phyloP scores from a whole-genome alignment of 1,139 yeast species.

The Zhuliangozyma parablackwelliae region DNA sequence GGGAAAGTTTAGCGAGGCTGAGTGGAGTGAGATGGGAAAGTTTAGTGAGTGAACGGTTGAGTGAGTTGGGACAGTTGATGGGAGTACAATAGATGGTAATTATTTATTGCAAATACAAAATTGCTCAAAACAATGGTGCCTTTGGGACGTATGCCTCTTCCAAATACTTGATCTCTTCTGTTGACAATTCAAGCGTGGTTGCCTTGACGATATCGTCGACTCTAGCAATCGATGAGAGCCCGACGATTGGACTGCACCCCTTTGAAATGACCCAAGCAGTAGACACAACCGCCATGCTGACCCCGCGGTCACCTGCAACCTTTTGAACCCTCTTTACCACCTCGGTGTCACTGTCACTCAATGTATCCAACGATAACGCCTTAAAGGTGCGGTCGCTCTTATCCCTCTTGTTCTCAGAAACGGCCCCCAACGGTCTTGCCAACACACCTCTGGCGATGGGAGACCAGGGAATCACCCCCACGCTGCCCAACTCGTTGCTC shows the following conservation, averaged over 20 bases:
- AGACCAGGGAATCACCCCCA: slow-evolving; percentile 50
- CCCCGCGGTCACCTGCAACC: slow-evolving; percentile 39
- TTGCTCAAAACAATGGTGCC: neutral
- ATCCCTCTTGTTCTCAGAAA: slow-evolving; percentile 6
- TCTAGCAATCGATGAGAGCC: slow-evolving; percentile 45
- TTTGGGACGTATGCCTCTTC: slow-evolving; percentile 42
- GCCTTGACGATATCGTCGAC: slow-evolving; percentile 54
- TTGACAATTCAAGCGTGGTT: slow-evolving; percentile 32
- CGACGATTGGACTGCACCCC: slow-evolving; percentile 56
- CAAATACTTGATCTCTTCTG: slow-evolving; percentile 41
- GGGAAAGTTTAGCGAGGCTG: no score
- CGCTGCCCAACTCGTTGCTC: slow-evolving; percentile 24
- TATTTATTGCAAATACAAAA: no score
- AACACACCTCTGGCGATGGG: slow-evolving; percentile 47
- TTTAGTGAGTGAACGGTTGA: no score
- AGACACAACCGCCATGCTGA: slow-evolving; percentile 53
- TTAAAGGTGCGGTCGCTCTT: slow-evolving; percentile 6
- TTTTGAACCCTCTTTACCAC: slow-evolving; percentile 51
- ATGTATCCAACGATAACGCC: slow-evolving; percentile 6
- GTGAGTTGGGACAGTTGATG: no score
- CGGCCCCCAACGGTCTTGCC: slow-evolving; percentile 31
- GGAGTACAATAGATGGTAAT: no score
- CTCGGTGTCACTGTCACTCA: slow-evolving; percentile 21
- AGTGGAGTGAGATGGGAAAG: no score
- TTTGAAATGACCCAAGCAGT: slow-evolving; percentile 53